Evolutionary conservation across 108 stramenopile species (phyloP).

Genomic region (Nitzschia inconspicua): DNA sequence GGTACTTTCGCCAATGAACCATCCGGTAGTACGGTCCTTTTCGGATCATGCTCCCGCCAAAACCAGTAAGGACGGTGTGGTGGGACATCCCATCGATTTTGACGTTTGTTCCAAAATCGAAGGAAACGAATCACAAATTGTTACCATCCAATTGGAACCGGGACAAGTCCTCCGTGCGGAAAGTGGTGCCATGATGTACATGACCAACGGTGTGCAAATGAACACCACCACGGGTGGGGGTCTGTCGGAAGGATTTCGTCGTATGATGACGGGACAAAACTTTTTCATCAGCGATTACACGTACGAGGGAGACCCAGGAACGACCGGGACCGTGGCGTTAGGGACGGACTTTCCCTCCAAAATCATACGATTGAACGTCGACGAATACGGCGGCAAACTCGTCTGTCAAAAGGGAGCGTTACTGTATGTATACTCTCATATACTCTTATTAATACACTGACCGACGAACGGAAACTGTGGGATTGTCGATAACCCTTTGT

Average conservation of each 20-base stretch:
- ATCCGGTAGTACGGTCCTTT: too few species aligned
- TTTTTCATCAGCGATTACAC: slow-evolving; percentile 87
- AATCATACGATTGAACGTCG: slow-evolving; percentile 76
- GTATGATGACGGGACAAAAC: slow-evolving; percentile 91
- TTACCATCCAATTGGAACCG: slow-evolving; percentile 63
- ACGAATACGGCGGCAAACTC: slow-evolving; percentile 76
- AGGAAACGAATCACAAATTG: slow-evolving; percentile 87
- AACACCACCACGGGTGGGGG: slow-evolving; percentile 86
- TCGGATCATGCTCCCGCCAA: slow-evolving; percentile 22
- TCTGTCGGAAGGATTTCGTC: slow-evolving; percentile 52
- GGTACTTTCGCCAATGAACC: too few species aligned
- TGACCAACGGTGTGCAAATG: slow-evolving; percentile 87
- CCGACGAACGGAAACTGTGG: too few species aligned
- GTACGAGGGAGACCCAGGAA: slow-evolving; percentile 41
- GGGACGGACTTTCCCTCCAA: slow-evolving; percentile 91
- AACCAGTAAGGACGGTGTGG: slow-evolving; percentile 71
- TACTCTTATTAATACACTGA: too few species aligned
- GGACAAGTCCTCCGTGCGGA: slow-evolving; percentile 86
- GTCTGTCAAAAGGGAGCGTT: slow-evolving; percentile 92
- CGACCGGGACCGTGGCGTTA: slow-evolving; percentile 68
- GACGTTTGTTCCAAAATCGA: slow-evolving; percentile 68
- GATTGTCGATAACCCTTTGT: too few species aligned
- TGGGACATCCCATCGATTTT: slow-evolving; percentile 84
- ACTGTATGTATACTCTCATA: too few species aligned
- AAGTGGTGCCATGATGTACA: slow-evolving; percentile 88